These are phyloP conservation scores for Malassezia globosa DNA, from an alignment of 1,284 basidiomycete species.

Conservation along the genomic window DNA sequence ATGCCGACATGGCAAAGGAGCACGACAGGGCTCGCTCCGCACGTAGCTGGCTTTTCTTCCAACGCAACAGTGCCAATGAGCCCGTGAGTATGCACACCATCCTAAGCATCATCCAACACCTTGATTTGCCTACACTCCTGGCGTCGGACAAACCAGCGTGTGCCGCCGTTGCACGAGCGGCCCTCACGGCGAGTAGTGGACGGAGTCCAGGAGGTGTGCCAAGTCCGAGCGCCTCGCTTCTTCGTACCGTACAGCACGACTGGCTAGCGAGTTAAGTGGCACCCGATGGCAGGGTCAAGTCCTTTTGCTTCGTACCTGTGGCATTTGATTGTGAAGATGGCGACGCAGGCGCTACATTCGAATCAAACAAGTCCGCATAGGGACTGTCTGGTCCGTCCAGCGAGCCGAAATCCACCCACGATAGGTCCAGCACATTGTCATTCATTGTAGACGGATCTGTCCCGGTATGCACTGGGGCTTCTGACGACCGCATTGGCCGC, in stretches of 20 bases:
- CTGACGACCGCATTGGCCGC: too few relatives aligned
- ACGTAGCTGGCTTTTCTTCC: not conserved
- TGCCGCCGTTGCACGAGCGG: constrained; percentile 2
- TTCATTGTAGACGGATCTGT: not conserved
- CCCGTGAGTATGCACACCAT: constrained; percentile 21
- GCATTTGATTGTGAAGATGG: too few relatives aligned
- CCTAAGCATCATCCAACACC: constrained; percentile 23
- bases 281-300: not conserved
- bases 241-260: constrained; percentile 13
- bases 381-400: too few relatives aligned
- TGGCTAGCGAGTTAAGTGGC: not conserved
- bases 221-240: constrained; percentile 3
- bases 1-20: constrained; percentile 22
- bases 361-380: too few relatives aligned
- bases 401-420: constrained; percentile 9
- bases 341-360: too few relatives aligned
- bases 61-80: constrained; percentile 11
- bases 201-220: not conserved
- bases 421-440: constrained; percentile 8
- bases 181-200: not conserved
- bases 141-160: constrained; percentile 8
- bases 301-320: too few relatives aligned
- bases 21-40: constrained; percentile 7
- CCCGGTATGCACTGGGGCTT: too few relatives aligned
- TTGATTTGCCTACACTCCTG: constrained; percentile 26